phyloP scores from a whole-genome alignment of 371 early-diverging fungal species.

The Mucor ambiguus region DNA sequence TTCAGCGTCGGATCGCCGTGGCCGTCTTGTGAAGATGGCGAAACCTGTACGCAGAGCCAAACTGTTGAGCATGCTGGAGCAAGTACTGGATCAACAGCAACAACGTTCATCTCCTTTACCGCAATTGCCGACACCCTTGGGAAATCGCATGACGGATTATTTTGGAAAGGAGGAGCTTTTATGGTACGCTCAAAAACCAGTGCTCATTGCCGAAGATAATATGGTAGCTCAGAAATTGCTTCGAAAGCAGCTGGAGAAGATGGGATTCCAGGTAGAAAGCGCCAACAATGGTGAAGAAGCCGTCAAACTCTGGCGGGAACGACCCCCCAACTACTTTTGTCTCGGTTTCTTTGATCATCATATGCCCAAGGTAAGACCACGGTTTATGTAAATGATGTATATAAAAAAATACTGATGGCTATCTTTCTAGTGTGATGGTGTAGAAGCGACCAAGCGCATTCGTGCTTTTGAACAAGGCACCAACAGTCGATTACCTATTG shows the following conservation, averaged over 20 bases:
- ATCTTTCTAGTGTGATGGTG: slow-evolving; percentile 50
- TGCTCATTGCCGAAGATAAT: slow-evolving; percentile 55
- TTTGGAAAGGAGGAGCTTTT: slow-evolving; percentile 37
- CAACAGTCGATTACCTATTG: slow-evolving; percentile 50
- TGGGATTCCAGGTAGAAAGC: slow-evolving; percentile 51
- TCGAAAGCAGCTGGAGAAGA: slow-evolving; percentile 47
- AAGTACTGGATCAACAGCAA: slow-evolving; percentile 32
- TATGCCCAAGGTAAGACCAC: slow-evolving; percentile 46
- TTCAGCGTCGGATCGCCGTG: slow-evolving; percentile 44
- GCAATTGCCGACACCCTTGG: slow-evolving; percentile 9
- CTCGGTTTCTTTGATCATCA: slow-evolving; percentile 56
- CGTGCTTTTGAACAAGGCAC: slow-evolving; percentile 27
- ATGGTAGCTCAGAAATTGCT: slow-evolving; percentile 51
- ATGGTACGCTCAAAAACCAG: slow-evolving; percentile 39
- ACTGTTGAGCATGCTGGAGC: slow-evolving; percentile 42
- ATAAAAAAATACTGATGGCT: background rate
- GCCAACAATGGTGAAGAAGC: slow-evolving; percentile 56
- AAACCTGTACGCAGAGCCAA: slow-evolving; percentile 61
- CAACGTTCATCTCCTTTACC: slow-evolving; percentile 16
- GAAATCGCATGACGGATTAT: slow-evolving; percentile 38
- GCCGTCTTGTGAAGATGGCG: slow-evolving; percentile 54
- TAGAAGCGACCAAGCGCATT: slow-evolving; percentile 58
- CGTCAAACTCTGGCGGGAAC: slow-evolving; percentile 36
- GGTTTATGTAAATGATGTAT: background rate
- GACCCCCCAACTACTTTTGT: slow-evolving; percentile 38